Evolutionary conservation across 345 rosid genomes (phyloP).

Genomic region (Sonneratia alba): DNA sequence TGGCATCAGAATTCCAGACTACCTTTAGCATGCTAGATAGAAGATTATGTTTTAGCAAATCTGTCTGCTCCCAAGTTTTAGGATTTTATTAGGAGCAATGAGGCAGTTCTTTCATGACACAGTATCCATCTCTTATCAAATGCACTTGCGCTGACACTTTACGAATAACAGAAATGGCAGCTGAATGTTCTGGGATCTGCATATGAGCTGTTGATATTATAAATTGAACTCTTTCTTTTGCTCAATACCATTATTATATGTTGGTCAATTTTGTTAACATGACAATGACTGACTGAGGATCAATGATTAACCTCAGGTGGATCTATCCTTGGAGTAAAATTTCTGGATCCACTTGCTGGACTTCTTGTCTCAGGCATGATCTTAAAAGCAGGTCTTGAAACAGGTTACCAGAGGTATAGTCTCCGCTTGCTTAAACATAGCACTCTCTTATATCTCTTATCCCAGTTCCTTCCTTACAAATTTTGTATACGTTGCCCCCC

Average conservation of each 20-base stretch:
- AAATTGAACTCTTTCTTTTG: no score
- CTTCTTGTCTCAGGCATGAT: conserved; percentile 87
- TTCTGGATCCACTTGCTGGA: conserved; percentile 92
- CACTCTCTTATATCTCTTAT: not conserved
- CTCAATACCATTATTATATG: not conserved
- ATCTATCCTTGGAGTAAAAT: conserved; percentile 69
- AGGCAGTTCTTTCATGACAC: not conserved
- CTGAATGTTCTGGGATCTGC: not conserved
- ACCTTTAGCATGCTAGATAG: conserved; percentile 3
- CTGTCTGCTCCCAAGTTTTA: not conserved
- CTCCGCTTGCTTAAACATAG: not conserved
- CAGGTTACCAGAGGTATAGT: conserved; percentile 80
- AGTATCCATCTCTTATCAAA: not conserved
- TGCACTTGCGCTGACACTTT: not conserved
- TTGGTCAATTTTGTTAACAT: not conserved
- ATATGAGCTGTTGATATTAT: not conserved
- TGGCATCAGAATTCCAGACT: not conserved
- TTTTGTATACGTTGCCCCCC: not conserved
- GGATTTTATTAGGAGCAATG: not conserved
- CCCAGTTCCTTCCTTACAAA: not conserved
- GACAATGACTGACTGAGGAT: not conserved
- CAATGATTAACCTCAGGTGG: conserved; percentile 47
- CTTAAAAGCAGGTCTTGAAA: conserved; percentile 61
- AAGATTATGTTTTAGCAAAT: not conserved
- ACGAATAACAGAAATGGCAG: not conserved